Base-by-base conservation (phyloP, 495 filamentous ascomycete species). In the Aspergillus avenaceus region DNA sequence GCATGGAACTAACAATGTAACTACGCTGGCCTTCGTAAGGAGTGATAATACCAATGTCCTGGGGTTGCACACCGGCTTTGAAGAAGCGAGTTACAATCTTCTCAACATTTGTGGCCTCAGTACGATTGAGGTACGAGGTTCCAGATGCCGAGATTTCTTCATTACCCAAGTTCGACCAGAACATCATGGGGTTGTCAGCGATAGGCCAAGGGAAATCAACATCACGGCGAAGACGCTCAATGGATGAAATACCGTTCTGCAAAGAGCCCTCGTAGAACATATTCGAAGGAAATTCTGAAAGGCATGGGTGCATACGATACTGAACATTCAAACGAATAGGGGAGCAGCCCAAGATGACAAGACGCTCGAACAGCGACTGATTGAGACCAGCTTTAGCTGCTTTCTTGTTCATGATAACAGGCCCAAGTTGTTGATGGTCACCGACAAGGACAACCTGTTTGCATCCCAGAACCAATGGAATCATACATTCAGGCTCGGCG, bases 381-480 rank as follows among this genome's bases (percentile, higher is more conserved):
- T 97, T 97, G 21, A 99, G 74, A 53, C 93, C 93, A 46, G 93
- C 93, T 69, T 97, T 97, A 54, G 93, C 93, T 3, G 93, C 93
- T 69, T 97, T 97, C 81, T 99, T 99, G 78, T 97, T 97, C 95
- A 99, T 99, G 66, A 99, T 97, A 59, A 99, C 93, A 8, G 93
- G 93, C 0, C 93, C 93, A 50, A 99, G 84, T 68, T 99, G 93
- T 66, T 97, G 95, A 69, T 99, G 95, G 71, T 99, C 93, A 50
- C 93, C 93, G 41, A 99, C 93, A 16, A 99, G 82, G 3, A 99
- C 93, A 25, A 96, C 90, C 64, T 99, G 93, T 75, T 97, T 99
- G 76, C 93, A 97, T 25, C 93, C 95, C 6, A 99, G 77, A 36
- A 99, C 93, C 36, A 99, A 74, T 18, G 93, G 93, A 61, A 99